Evolutionary conservation across 2,329 filamentous ascomycete genomes (phyloP).

Genomic region (Diaporthe amygdali): DNA sequence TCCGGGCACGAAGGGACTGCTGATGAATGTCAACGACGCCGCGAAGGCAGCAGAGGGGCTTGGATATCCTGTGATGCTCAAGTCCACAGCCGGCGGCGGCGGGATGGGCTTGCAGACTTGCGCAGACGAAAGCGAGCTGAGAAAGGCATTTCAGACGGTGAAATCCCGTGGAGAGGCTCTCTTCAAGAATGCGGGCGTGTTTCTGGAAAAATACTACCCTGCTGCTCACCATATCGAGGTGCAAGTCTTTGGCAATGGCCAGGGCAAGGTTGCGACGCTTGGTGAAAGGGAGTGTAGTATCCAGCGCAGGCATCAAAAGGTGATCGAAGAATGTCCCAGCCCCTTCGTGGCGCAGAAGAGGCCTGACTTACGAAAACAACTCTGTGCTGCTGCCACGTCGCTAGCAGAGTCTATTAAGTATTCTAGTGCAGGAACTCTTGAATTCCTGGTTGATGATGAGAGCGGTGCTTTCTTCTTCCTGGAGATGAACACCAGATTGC

Average conservation of each 20-base stretch:
- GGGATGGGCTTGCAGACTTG: conserved; percentile 69
- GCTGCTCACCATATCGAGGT: conserved; percentile 70
- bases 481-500: conserved; percentile 65
- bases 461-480: conserved; percentile 64
- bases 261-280: conserved; percentile 61
- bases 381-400: conserved; percentile 31
- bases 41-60: conserved; percentile 43
- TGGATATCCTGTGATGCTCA: conserved; percentile 53
- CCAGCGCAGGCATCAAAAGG: conserved; percentile 72
- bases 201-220: conserved; percentile 68
- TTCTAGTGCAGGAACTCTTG: conserved; percentile 40
- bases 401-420: conserved; percentile 50
- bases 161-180: conserved; percentile 60
- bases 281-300: conserved; percentile 73
- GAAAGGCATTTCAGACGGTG: conserved; percentile 57
- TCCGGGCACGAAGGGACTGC: conserved; percentile 37
- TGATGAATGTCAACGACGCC: conserved; percentile 50
- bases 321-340: conserved; percentile 72
- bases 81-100: conserved; percentile 65
- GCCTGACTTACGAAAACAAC: neutral
- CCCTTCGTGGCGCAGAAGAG: conserved; percentile 53
- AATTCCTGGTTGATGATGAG: conserved; percentile 69
- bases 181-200: conserved; percentile 66
- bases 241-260: conserved; percentile 69
- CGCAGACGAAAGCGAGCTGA: conserved; percentile 52